Evolutionary conservation across 306 rosid genomes (phyloP).

Genomic region (Hippophae tibetana): DNA sequence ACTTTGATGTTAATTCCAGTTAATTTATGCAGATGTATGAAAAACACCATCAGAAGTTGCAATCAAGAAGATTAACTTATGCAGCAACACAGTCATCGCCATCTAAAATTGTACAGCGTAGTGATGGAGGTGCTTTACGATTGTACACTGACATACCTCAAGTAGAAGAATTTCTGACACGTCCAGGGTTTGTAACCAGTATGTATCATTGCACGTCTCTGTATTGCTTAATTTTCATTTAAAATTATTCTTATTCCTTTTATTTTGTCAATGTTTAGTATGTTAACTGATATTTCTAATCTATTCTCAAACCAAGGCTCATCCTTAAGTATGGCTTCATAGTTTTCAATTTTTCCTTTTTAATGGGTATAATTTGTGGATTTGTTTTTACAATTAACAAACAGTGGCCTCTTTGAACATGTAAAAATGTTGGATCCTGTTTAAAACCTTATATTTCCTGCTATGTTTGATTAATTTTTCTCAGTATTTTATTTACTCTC

Average conservation of each 20-base stretch:
- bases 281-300: slow-evolving; percentile 1
- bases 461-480: slow-evolving; percentile 16
- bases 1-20: slow-evolving; percentile 13
- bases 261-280: not conserved
- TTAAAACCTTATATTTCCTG: slow-evolving; percentile 1
- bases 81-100: slow-evolving; percentile 19
- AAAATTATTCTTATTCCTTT: slow-evolving; percentile 3
- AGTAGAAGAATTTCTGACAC: slow-evolving; percentile 72
- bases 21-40: slow-evolving; percentile 52
- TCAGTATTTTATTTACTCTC: not conserved
- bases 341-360: no score
- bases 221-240: slow-evolving; percentile 9
- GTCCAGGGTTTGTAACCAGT: slow-evolving; percentile 64
- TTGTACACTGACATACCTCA: slow-evolving; percentile 86
- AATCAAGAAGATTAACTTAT: slow-evolving; percentile 20
- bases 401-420: no score
- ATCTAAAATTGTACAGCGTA: slow-evolving; percentile 24
- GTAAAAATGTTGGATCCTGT: no score
- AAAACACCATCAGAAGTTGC: slow-evolving; percentile 44
- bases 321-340: no score
- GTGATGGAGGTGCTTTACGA: slow-evolving; percentile 34
- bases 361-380: no score
- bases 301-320: no score
- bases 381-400: no score
- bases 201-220: slow-evolving; percentile 23